Base-by-base conservation (phyloP, 768 basidiomycete species). In the Phanerochaete carnosa region DNA sequence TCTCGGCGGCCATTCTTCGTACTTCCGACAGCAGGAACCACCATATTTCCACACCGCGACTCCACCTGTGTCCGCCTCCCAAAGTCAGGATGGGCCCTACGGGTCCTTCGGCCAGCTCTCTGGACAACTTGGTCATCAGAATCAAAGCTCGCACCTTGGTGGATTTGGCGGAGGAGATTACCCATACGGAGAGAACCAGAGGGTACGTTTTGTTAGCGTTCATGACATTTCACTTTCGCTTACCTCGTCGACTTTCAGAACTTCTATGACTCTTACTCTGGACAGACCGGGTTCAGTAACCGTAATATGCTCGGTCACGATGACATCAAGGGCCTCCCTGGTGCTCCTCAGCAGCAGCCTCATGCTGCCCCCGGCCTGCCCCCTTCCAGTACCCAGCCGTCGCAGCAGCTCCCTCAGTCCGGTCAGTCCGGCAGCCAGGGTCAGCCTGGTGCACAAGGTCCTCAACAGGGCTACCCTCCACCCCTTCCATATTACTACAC, bases 31-130 rank as follows among this genome's bases (percentile, higher is more conserved):
- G 56, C 88, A 89, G 67, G 79, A 80, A 12, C 71, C 80, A 2
- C 87, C 87, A 4, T 92, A 90, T 72, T 90, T 89, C 80, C 88
- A 92, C 68, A 79, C 87, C 0, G 83, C 88, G 8, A 92, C 91
- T 2, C 91, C 90, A 23, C 89, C 90, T 58, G 62, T 63, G 3
- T 63, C 62, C 29, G 85, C 83, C 19, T 74, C 75, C 28, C 87
- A 87, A 66, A 75, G 77, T 19, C 89, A 90, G 62, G 80, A 83
- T 53, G 86, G 77, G 57, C 76, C 83, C 6, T 89, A 89, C 65
- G 80, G 84, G 45, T 74, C 84, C 1, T 90, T 91, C 66, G 85
- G 87, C n/a, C 86, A 87, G 71, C 79, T 71, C 26, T 57, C 68
- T n/a, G 68, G 66, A 6, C 84, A 86, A 63, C 80, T 79, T 53